Conservation (phyloP, 176 grass and related monocot genomes). For the Dendrocalamus sinicus region DNA sequence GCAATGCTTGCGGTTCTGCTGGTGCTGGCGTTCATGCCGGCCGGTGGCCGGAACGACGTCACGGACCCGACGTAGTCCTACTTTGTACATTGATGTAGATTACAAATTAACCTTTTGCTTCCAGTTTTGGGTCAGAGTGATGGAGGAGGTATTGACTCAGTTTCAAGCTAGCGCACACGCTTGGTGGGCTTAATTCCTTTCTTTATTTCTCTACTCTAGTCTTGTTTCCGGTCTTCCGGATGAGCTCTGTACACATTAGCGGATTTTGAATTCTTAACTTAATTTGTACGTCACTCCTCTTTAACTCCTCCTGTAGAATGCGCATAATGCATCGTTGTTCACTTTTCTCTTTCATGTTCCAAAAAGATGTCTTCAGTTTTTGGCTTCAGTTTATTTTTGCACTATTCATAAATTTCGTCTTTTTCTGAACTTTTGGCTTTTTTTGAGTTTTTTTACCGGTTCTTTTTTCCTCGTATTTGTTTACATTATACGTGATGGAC, state of each 20-base stretch:
- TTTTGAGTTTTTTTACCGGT: too few relatives aligned
- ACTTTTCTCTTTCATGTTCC: too few relatives aligned
- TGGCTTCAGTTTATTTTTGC: too few relatives aligned
- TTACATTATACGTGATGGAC: too few relatives aligned
- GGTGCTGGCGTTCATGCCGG: conserved; percentile 57
- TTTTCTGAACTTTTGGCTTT: too few relatives aligned
- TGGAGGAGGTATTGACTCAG: not conserved
- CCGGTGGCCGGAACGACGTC: conserved; percentile 27
- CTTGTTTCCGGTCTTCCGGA: not conserved
- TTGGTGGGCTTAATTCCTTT: not conserved
- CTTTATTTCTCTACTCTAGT: not conserved
- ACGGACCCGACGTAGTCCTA: not conserved
- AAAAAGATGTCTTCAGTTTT: too few relatives aligned
- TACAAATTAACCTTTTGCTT: not conserved
- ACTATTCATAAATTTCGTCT: too few relatives aligned
- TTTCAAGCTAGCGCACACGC: not conserved
- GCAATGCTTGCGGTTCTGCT: conserved; percentile 52
- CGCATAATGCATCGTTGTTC: not conserved
- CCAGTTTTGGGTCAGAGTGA: not conserved
- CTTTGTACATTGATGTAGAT: conserved; percentile 27
- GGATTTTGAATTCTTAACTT: not conserved
- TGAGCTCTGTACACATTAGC: not conserved
- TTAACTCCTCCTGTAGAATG: not conserved
- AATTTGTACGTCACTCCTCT: not conserved
- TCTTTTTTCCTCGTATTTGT: too few relatives aligned